Conservation (phyloP, 768 basidiomycete genomes). For the Leucocoprinus sp. region DNA sequence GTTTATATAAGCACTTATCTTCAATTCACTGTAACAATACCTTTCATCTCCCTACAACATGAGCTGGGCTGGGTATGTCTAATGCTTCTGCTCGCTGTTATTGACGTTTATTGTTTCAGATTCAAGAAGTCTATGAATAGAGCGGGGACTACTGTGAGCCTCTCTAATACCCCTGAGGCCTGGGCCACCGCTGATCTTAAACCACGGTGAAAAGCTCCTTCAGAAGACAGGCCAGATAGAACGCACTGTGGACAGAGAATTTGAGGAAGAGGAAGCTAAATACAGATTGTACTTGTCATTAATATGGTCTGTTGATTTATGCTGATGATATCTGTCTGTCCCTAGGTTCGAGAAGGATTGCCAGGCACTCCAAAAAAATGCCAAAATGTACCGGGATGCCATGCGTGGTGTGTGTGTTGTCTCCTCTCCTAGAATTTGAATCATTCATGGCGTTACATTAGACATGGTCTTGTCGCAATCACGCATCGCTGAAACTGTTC, state of each 20-base stretch:
- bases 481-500: constrained; percentile 88
- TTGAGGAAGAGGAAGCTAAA: constrained; percentile 85
- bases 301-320: neutral
- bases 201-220: constrained; percentile 49
- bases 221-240: constrained; percentile 99
- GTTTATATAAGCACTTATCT: no score
- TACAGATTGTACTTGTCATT: constrained; percentile 66
- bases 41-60: constrained; percentile 20
- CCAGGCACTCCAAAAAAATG: constrained; percentile 86
- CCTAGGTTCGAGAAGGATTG: constrained; percentile 94
- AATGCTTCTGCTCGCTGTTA: no score
- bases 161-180: constrained; percentile 5
- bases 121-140: constrained; percentile 93
- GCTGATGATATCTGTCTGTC: constrained; percentile 5
- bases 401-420: constrained; percentile 64
- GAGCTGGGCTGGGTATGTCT: constrained; percentile 50
- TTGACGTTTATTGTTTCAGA: constrained; percentile 41
- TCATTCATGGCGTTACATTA: neutral
- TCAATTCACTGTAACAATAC: neutral
- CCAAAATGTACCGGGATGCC: constrained; percentile 89
- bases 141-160: constrained; percentile 77
- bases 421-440: neutral
- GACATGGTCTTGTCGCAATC: constrained; percentile 87
- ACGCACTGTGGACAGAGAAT: constrained; percentile 89
- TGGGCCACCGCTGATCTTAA: constrained; percentile 11